Percentiles rank a stretch among this genome's conserved stretches.
phyloP scores from a whole-genome alignment of 306 rosid genomes.

The Castanopsis chinensis region DNA sequence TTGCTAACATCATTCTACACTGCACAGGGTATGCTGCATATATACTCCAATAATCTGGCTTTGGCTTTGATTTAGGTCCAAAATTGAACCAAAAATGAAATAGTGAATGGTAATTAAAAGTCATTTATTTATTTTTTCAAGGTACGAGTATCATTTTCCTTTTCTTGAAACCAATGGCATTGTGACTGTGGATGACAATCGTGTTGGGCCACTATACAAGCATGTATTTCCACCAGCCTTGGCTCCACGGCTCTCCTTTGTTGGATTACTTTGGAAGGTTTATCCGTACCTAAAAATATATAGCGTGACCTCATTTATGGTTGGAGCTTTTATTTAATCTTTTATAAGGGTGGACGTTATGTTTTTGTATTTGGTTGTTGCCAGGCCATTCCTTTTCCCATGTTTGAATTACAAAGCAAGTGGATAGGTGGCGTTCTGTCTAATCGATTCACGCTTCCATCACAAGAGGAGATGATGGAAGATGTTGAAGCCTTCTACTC shows the following conservation, averaged over 20 bases:
- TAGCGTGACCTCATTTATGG: neutral
- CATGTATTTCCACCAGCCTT: constrained; percentile 70
- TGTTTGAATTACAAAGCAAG: constrained; percentile 67
- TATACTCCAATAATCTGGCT: neutral
- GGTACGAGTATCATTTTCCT: constrained; percentile 64
- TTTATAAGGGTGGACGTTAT: neutral
- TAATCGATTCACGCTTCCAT: constrained; percentile 58
- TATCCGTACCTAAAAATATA: neutral
- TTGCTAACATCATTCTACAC: constrained; percentile 57
- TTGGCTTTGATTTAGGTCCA: neutral
- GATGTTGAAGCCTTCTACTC: constrained; percentile 30
- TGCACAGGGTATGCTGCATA: constrained; percentile 68
- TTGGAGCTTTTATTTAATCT: neutral
- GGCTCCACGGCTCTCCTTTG: constrained; percentile 80
- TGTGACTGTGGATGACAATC: constrained; percentile 62
- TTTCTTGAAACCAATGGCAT: constrained; percentile 60
- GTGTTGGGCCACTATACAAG: constrained; percentile 77
- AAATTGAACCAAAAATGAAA: neutral
- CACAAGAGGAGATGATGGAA: constrained; percentile 55
- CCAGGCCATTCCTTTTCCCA: constrained; percentile 59
- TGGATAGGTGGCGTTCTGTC: constrained; percentile 76
- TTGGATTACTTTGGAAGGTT: constrained; percentile 74
- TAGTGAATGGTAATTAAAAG: neutral
- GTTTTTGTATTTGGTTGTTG: constrained; percentile 4
- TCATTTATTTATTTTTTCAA: constrained; percentile 24